Conservation (phyloP, 2,329 filamentous ascomycete genomes). For the Helotiales sp. region DNA sequence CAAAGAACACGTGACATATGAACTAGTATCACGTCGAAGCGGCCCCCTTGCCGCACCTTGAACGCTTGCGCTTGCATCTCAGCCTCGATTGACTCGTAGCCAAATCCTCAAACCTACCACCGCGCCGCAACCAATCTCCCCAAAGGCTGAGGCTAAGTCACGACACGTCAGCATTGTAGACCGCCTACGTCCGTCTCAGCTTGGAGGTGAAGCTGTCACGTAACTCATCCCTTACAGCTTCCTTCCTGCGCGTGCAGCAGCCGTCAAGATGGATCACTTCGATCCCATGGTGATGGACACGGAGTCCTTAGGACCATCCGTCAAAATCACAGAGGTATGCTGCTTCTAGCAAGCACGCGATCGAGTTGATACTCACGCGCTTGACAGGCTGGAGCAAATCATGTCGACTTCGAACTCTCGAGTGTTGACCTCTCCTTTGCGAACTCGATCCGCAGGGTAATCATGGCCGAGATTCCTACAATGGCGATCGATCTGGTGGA, state of each 20-base stretch:
- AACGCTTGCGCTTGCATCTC: background rate
- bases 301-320: conserved; percentile 45
- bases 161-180: conserved; percentile 26
- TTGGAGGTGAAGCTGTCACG: background rate
- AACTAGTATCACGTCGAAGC: background rate
- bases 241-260: background rate
- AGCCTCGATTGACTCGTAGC: conserved; percentile 13
- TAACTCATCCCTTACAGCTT: conserved; percentile 4
- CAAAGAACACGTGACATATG: background rate
- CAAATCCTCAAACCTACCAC: conserved; percentile 2
- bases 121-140: conserved; percentile 3
- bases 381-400: conserved; percentile 70
- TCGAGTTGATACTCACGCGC: conserved; percentile 23
- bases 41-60: background rate
- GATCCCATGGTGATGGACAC: conserved; percentile 43
- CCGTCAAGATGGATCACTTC: conserved; percentile 46
- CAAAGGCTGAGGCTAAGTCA: conserved; percentile 15
- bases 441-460: conserved; percentile 86
- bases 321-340: conserved; percentile 47
- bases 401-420: conserved; percentile 88
- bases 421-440: conserved; percentile 89
- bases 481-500: conserved; percentile 95
- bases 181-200: conserved; percentile 7
- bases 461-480: conserved; percentile 91
- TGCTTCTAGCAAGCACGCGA: conserved; percentile 5